Evolutionary conservation across 2,329 filamentous ascomycete species (phyloP).

Genomic region (Nemania abortiva): DNA sequence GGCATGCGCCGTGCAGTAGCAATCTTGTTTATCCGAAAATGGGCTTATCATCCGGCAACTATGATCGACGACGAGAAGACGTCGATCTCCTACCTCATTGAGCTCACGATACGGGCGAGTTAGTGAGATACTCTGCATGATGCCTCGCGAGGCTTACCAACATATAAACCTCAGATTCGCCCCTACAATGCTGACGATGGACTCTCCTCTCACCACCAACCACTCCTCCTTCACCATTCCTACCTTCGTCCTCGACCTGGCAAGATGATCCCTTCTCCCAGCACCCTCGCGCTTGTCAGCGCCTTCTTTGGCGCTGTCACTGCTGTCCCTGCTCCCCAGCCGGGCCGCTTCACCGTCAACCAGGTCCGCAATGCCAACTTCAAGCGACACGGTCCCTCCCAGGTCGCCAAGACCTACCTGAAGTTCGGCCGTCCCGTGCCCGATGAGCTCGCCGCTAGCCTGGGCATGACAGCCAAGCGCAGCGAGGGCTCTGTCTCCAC

Average conservation of each 20-base stretch:
- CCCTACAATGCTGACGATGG: constrained; percentile 13
- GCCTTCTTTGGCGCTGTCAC: constrained; percentile 34
- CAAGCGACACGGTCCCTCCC: constrained; percentile 36
- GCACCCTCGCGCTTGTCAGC: constrained; percentile 39
- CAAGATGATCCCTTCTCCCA: constrained; percentile 37
- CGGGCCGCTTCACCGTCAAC: constrained; percentile 37
- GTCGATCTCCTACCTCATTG: constrained; percentile 37
- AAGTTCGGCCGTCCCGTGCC: constrained; percentile 42
- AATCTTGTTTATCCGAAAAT: constrained; percentile 23
- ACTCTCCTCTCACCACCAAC: constrained; percentile 11
- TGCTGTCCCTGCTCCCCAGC: constrained; percentile 36
- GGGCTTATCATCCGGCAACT: constrained; percentile 25
- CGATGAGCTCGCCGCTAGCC: constrained; percentile 32
- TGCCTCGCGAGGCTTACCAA: constrained; percentile 8
- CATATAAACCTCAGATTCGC: constrained; percentile 32
- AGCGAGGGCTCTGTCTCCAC: constrained; percentile 32
- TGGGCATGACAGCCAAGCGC: constrained; percentile 36
- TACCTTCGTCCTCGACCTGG: constrained; percentile 5
- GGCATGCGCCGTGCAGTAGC: constrained; percentile 32
- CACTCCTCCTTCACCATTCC: constrained; percentile 2
- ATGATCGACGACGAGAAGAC: background rate
- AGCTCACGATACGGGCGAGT: constrained; percentile 15
- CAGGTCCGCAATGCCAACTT: constrained; percentile 41
- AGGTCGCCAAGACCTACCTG: constrained; percentile 43
- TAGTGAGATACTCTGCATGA: constrained; percentile 19